phyloP scores from a whole-genome alignment of 306 rosid genomes.

The Prosopis cineraria region DNA sequence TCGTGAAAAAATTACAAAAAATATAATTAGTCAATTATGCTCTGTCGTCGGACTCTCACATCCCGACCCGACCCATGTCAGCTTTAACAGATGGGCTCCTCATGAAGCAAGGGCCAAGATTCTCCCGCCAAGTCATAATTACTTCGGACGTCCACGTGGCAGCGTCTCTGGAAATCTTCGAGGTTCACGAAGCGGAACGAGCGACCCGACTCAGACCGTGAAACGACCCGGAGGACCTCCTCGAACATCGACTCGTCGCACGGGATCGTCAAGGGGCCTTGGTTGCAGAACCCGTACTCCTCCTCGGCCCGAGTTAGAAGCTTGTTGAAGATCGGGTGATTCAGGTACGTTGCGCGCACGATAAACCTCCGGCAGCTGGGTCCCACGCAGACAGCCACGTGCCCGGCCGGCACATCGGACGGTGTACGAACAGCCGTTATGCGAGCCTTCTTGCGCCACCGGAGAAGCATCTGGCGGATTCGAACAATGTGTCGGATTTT shows the following conservation, averaged over 20 bases:
- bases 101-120: constrained; percentile 80
- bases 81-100: constrained; percentile 43
- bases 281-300: constrained; percentile 85
- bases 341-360: constrained; percentile 72
- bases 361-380: constrained; percentile 62
- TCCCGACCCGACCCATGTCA: neutral
- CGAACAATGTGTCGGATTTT: constrained; percentile 81
- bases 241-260: constrained; percentile 80
- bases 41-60: neutral
- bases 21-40: neutral
- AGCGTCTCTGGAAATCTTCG: constrained; percentile 52
- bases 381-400: constrained; percentile 87
- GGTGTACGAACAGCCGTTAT: constrained; percentile 38
- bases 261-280: constrained; percentile 79
- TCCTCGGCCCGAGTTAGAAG: constrained; percentile 84
- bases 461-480: constrained; percentile 82
- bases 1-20: neutral
- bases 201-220: constrained; percentile 49
- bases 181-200: constrained; percentile 39
- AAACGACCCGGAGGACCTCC: constrained; percentile 58
- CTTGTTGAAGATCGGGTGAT: constrained; percentile 85
- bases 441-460: constrained; percentile 72
- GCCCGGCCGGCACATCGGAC: constrained; percentile 81
- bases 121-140: constrained; percentile 46
- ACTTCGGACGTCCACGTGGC: constrained; percentile 62